Evolutionary conservation across 805 yeast species (phyloP).

Genomic region (Jamesozyma spencerorum): DNA sequence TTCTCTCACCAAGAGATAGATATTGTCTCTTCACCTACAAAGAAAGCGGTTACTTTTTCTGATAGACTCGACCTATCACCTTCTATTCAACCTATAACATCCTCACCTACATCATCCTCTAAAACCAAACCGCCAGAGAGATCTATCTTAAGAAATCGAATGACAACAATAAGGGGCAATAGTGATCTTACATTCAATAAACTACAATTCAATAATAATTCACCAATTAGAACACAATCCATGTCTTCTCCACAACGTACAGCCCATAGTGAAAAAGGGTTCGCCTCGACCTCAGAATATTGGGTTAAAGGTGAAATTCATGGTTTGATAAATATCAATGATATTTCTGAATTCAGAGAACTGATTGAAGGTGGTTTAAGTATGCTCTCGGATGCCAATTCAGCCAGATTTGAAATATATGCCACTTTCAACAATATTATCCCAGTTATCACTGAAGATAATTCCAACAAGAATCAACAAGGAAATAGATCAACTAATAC

Average conservation of each 20-base stretch:
- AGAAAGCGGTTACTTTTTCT: slow-evolving; percentile 26
- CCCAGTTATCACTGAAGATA: slow-evolving; percentile 8
- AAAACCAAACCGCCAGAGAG: slow-evolving; percentile 16
- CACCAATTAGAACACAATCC: not conserved
- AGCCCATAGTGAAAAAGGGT: not conserved
- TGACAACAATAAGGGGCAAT: not conserved
- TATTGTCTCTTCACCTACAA: slow-evolving; percentile 15
- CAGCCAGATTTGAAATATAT: slow-evolving; percentile 24
- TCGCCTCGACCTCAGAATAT: slow-evolving; percentile 13
- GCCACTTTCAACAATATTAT: slow-evolving; percentile 28
- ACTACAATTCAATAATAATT: slow-evolving; percentile 1
- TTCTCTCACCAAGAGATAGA: not conserved
- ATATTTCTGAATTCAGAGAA: slow-evolving; percentile 16
- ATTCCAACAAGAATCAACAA: not conserved
- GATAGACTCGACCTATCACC: slow-evolving; percentile 25
- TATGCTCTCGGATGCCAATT: slow-evolving; percentile 11
- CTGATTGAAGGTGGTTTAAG: slow-evolving; percentile 22
- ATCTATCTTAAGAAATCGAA: slow-evolving; percentile 17
- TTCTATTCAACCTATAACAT: slow-evolving; percentile 6
- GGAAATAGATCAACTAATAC: not conserved
- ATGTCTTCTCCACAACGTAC: not conserved
- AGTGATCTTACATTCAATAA: slow-evolving; percentile 1
- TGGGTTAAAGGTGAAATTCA: slow-evolving; percentile 28
- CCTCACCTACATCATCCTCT: slow-evolving; percentile 18
- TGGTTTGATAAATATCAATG: slow-evolving; percentile 11